Base-by-base conservation (phyloP, 441 rosid genomes). In the Daphne laureola region DNA sequence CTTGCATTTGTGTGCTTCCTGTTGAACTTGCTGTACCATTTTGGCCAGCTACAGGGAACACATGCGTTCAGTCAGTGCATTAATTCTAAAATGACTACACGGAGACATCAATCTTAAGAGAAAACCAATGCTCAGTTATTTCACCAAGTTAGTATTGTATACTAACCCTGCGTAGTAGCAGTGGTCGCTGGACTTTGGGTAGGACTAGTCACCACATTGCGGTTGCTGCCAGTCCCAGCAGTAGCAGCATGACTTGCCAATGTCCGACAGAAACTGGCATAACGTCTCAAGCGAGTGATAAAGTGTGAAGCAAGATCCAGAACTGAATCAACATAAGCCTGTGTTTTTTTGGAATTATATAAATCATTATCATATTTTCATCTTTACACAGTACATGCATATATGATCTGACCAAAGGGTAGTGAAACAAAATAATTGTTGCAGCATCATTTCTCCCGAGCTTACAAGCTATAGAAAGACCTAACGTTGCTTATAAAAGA, bases 251-350 rank as follows among this genome's bases (percentile, higher is more conserved):
- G 98, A 68, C 78, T 88, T 0, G 99, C 98, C 73, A 90, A 81
- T 58, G 99, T 90, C 61, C 98, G 96, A 58, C 99, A 94, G 74
- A 94, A 94, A 74, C 98, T 94, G 47, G 98, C 96, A 81, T 94
- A 94, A 38, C 99, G 96, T 45, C 98, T 84, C 71, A 90, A 73
- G 23, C 98, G 94, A 52, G 98, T 94, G 68, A 94, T 90, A 71
- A 94, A 90, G 78, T 94, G 98, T 63, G 98, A 94, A 67, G 99
- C 96, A 65, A 94, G 78, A 79, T 94, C 99, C 67, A 94, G 89
- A 80, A 90, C 79, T 47, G 96, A 96, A 80, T 94, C 99, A 64
- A 90, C 99, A 75, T 94, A 94, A 45, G 98, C 98, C 99, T 94
- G 94, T 64, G 71, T 26, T 36, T 49, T 46, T 26, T 14, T 43